Conservation (phyloP, 75 land plant species). For the Picea glauca region DNA sequence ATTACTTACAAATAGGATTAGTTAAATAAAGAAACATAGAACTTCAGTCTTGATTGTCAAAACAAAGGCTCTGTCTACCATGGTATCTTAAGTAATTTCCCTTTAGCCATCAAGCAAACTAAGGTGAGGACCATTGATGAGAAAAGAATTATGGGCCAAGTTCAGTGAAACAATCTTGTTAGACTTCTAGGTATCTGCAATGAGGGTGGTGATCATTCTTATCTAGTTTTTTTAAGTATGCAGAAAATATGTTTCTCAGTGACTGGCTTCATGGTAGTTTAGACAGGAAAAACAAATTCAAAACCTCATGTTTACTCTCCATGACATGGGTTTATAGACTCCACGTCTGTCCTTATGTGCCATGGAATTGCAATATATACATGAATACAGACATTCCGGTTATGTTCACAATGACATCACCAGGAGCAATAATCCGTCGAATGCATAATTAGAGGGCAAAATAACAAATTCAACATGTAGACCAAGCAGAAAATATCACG, state of each 20-base stretch:
- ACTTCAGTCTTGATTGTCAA: constrained; percentile 36
- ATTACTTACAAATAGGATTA: constrained; percentile 35
- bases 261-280: too few relatives aligned
- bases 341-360: too few relatives aligned
- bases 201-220: constrained; percentile 30
- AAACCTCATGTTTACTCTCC: too few relatives aligned
- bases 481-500: too few relatives aligned
- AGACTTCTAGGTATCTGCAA: constrained; percentile 50
- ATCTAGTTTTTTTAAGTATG: constrained; percentile 62
- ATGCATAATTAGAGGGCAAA: too few relatives aligned
- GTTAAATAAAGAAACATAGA: constrained; percentile 46
- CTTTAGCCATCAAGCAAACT: constrained; percentile 59
- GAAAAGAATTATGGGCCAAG: constrained; percentile 44
- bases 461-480: too few relatives aligned
- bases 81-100: constrained; percentile 31
- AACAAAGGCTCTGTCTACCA: constrained; percentile 65
- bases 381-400: too few relatives aligned
- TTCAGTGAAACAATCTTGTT: constrained; percentile 29
- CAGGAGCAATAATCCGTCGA: too few relatives aligned
- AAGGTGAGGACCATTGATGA: constrained; percentile 52
- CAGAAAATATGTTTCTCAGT: constrained; percentile 32
- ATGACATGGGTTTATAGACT: too few relatives aligned
- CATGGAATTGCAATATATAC: too few relatives aligned
- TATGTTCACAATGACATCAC: too few relatives aligned
- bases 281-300: too few relatives aligned